Conservation (phyloP, 306 rosid species). For the Trichosanthes cucumerina region DNA sequence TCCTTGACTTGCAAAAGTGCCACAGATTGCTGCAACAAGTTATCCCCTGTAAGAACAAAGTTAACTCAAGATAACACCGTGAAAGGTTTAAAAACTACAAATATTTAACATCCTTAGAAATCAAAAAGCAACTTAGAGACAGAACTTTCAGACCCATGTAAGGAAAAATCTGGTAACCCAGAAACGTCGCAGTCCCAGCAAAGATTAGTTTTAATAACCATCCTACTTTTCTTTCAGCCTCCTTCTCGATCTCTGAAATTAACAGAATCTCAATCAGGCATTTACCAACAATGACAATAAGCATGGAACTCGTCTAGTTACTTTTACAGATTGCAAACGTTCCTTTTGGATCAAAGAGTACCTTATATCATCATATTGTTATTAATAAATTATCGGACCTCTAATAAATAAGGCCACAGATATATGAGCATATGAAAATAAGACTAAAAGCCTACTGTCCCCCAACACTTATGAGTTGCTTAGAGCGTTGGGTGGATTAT, state of each 20-base stretch:
- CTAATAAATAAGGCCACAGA: not conserved
- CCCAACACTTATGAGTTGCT: too few relatives aligned
- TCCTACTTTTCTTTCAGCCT: slow-evolving; percentile 75
- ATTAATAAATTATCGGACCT: not conserved
- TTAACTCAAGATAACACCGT: not conserved
- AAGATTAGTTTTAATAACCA: slow-evolving; percentile 71
- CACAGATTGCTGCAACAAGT: slow-evolving; percentile 79
- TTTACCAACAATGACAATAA: not conserved
- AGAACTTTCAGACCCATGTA: slow-evolving; percentile 49
- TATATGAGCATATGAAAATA: not conserved
- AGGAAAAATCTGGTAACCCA: slow-evolving; percentile 81
- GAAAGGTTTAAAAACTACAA: not conserved
- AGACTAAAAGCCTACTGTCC: not conserved
- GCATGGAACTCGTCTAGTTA: not conserved
- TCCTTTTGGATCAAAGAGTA: not conserved
- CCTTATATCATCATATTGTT: not conserved
- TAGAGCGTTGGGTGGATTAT: too few relatives aligned
- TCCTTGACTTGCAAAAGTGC: slow-evolving; percentile 82
- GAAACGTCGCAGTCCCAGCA: slow-evolving; percentile 56
- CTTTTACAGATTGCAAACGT: not conserved
- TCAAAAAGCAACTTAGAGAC: not conserved
- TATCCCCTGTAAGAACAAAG: slow-evolving; percentile 49
- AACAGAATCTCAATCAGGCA: slow-evolving; percentile 3
- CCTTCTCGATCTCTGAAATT: slow-evolving; percentile 65
- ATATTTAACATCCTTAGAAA: not conserved